A percentile compares a stretch with the other conserved stretches of the same genome.
These are phyloP conservation scores for Leccinum disarticulatum DNA, from an alignment of 768 basidiomycete species.

Conservation along the genomic window DNA sequence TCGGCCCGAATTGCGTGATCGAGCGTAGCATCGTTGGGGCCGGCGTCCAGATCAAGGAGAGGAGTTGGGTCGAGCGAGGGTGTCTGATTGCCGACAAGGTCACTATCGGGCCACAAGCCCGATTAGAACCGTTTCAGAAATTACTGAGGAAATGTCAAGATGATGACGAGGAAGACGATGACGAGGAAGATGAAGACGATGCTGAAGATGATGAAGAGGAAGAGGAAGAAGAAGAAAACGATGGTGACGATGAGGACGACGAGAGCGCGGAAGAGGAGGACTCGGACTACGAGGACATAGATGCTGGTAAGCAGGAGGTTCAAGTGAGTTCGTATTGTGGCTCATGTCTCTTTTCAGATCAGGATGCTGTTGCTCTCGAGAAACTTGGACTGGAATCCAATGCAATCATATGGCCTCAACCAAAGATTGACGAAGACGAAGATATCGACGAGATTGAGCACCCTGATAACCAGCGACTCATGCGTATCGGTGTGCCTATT, in stretches of 20 bases:
- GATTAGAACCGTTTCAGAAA: conserved; percentile 66
- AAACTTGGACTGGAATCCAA: conserved; percentile 69
- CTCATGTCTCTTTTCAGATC: conserved; percentile 38
- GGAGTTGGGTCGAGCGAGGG: conserved; percentile 66
- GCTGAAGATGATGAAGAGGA: conserved; percentile 21
- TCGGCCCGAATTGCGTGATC: conserved; percentile 73
- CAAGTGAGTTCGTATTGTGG: not conserved
- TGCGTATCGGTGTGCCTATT: conserved; percentile 62
- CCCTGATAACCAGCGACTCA: conserved; percentile 69
- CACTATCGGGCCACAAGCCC: conserved; percentile 69
- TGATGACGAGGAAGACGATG: conserved; percentile 35
- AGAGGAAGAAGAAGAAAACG: not conserved
- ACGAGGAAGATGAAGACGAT: conserved; percentile 32
- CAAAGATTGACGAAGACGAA: conserved; percentile 57
- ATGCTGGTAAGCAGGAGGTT: conserved; percentile 52
- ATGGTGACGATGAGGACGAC: conserved; percentile 30
- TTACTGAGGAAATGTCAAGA: conserved; percentile 55
- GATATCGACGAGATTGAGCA: conserved; percentile 61
- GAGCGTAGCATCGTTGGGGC: conserved; percentile 80
- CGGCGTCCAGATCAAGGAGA: conserved; percentile 68
- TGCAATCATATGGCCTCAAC: conserved; percentile 80
- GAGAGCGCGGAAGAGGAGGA: conserved; percentile 38
- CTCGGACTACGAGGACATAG: conserved; percentile 68
- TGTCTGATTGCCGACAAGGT: conserved; percentile 84
- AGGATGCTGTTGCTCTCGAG: conserved; percentile 41